Evolutionary conservation across 2,329 filamentous ascomycete genomes (phyloP), one percentile per base, ranked within the genome.

Genomic region (Penicillium sp.): DNA sequence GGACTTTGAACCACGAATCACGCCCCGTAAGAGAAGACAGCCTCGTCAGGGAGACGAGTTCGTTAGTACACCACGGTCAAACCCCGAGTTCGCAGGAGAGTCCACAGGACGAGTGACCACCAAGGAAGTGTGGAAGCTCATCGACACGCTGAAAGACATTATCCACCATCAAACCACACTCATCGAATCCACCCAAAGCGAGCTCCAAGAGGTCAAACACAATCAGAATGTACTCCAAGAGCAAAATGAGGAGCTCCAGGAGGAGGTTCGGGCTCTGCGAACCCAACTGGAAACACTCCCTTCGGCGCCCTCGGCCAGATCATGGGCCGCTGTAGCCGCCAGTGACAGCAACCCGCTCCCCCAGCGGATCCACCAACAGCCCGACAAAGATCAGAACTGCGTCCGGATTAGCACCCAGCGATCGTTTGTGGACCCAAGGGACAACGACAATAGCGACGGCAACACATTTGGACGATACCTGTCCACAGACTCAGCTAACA

Each of bases 351-450:
- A n/a, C n/a, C n/a, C n/a, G n/a, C n/a, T n/a, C n/a, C n/a, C n/a
- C n/a, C n/a, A n/a, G n/a, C n/a, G n/a, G n/a, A n/a, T n/a, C n/a
- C n/a, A n/a, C n/a, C n/a, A n/a, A n/a, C n/a, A n/a, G n/a, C 49
- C 57, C 7, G 43, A 54, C 7, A 64, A 56, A 37, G 51, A 64
- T 14, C 23, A 23, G 3, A 57, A 62, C 40, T 62, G 52, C 40
- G 41, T 62, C 35, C 49, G 53, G 37, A 64, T 61, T 31, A 62
- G 55, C 29, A 62, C 60, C 5, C 29, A 56, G 47, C 25, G 49
- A 22, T 27, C 23, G 2, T 15, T 44, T n/a, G 33, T 50, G 2
- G 52, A 54, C 23, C 53, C 46, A 8, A 48, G 33, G 23, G 48
- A 58, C 14, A 57, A 59, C 12, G 45, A 49, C 1, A 42, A 55